A percentile compares a stretch with the other conserved stretches of the same genome.
phyloP scores from a whole-genome alignment of 2,329 filamentous ascomycete genomes.

The Xylaria sp. region DNA sequence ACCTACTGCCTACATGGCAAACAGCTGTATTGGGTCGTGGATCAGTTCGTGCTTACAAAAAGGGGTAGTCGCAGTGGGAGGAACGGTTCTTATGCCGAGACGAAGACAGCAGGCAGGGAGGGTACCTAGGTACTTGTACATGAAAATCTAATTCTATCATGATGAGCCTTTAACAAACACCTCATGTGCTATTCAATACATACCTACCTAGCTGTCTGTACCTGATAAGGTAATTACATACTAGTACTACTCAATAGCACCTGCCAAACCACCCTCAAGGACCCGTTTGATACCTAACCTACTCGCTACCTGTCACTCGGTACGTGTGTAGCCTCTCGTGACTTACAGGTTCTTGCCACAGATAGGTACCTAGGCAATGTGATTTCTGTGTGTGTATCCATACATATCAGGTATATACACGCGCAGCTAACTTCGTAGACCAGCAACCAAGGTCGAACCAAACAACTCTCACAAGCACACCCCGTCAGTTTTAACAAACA shows the following conservation, averaged over 20 bases:
- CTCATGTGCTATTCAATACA: no score
- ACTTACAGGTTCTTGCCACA: not conserved
- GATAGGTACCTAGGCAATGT: no score
- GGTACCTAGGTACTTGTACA: not conserved
- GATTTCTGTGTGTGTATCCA: no score
- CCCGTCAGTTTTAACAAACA: slow-evolving; percentile 7
- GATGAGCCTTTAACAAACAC: no score
- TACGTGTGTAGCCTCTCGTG: not conserved
- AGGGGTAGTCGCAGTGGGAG: slow-evolving; percentile 32
- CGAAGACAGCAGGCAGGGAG: not conserved
- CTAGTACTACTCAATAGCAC: no score
- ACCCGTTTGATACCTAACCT: not conserved
- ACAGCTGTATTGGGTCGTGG: slow-evolving; percentile 28
- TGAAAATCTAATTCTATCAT: no score
- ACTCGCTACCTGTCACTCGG: not conserved
- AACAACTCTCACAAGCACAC: slow-evolving; percentile 16
- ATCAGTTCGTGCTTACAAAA: slow-evolving; percentile 26
- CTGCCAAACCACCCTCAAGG: no score
- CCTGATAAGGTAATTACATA: no score
- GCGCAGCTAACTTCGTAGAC: slow-evolving; percentile 10
- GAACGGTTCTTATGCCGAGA: not conserved
- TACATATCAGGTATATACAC: not conserved
- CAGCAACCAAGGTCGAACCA: slow-evolving; percentile 15
- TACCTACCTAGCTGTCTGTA: not conserved
- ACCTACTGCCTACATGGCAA: slow-evolving; percentile 24